These are phyloP conservation scores for Candida nanaspora DNA, from an alignment of 805 yeast genomes.

Conservation along the genomic window DNA sequence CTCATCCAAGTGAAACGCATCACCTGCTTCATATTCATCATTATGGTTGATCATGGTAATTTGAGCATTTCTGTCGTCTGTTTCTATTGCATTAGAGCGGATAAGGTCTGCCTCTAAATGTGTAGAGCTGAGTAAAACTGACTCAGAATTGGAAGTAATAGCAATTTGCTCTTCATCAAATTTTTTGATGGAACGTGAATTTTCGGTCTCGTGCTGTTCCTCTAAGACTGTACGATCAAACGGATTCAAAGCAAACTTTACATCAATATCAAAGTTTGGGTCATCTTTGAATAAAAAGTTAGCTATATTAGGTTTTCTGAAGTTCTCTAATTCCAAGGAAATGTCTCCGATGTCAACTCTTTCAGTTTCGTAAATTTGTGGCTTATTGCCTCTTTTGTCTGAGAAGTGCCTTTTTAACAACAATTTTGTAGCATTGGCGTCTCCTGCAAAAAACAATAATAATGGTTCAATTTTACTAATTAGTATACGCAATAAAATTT, in stretches of 20 bases:
- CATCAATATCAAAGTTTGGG: slow-evolving; percentile 28
- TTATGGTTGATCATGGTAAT: slow-evolving; percentile 2
- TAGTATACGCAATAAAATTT: background rate
- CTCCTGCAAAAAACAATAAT: background rate
- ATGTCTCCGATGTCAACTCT: background rate
- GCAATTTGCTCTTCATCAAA: background rate
- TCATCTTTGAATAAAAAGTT: slow-evolving; percentile 25
- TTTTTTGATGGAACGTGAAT: background rate
- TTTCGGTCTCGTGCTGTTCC: too few relatives aligned
- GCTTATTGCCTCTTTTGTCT: too few relatives aligned
- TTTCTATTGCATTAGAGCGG: too few relatives aligned
- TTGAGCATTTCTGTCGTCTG: background rate
- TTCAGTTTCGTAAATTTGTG: background rate
- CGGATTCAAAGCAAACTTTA: slow-evolving; percentile 11
- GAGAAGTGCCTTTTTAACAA: background rate
- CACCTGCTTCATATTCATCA: background rate
- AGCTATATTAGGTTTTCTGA: background rate
- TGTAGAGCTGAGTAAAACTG: too few relatives aligned
- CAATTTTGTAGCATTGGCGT: background rate
- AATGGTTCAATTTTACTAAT: background rate
- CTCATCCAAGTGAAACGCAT: slow-evolving; percentile 3
- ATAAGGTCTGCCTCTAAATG: too few relatives aligned
- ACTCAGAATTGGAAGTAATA: background rate
- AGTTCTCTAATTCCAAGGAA: background rate
- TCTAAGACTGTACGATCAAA: background rate